Evolutionary conservation across 345 rosid genomes (phyloP), one percentile per base, ranked within the genome.

Genomic region (Boechera divaricarpa): DNA sequence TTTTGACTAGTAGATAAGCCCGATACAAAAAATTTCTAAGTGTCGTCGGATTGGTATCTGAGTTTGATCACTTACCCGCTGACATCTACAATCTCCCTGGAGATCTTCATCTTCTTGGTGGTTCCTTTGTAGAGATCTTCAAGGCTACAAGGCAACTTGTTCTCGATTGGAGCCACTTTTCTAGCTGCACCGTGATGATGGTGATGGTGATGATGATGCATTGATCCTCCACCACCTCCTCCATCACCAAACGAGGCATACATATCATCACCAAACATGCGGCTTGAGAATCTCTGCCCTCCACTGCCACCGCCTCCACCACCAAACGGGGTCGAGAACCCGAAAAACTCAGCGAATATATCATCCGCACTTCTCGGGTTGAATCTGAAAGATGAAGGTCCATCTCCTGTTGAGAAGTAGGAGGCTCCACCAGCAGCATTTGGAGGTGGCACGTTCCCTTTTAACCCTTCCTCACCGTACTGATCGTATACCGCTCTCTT

Each of bases 381-480:
- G 86, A 90, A 91, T 48, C 87, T 74, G 64, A 83, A 89, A 39
- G 87, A 33, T 6, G 93, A 77, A 41, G 97, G 82, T 10, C 88
- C 90, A 57, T 88, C 88, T 42, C 98, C 94, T 0, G 92, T 75
- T 7, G 88, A 82, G 87, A 88, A 91, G 88, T 86, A 90, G 7
- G 92, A 85, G 21, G 91, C 82, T 78, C 93, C 91, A 7, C 82
- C 88, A 12, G 77, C 87, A 2, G 88, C 87, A 60, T 76, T 83
- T 0, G 93, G 91, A 16, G 97, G 89, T 38, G 97, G 96, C 53
- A 88, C 87, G 67, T 84, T 88, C 7, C 91, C 95, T 72, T 90
- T 90, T 5, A 92, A 83, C 41, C 90, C 93, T 76, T 90, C 93
- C 73, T 90, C 95, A 3, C 95, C 97, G 11, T 86, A 90, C 47